A percentile compares a stretch with the other conserved stretches of the same genome.
These are phyloP conservation scores for Tilletia setariae DNA, from an alignment of 1,284 basidiomycete genomes.

Conservation along the genomic window DNA sequence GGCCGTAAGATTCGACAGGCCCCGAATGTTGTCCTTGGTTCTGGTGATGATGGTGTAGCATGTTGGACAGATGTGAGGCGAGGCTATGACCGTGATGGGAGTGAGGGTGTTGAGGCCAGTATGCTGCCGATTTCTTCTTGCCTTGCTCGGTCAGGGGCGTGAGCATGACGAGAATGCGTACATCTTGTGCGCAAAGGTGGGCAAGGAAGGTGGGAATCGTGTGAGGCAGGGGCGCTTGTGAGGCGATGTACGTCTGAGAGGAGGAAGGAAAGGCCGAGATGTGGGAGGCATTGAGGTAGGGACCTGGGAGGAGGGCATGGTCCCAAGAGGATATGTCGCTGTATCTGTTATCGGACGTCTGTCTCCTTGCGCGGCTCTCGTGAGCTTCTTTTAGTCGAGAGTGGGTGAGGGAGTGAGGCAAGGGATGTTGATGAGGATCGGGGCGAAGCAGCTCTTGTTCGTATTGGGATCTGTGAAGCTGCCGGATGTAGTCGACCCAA, in stretches of 20 bases:
- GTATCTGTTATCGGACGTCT: slow-evolving; percentile 6
- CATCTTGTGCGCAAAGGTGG: slow-evolving; percentile 28
- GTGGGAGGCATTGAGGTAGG: slow-evolving; percentile 42
- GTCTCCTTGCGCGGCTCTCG: not conserved
- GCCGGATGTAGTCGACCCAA: not conserved
- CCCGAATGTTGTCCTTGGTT: slow-evolving; percentile 13
- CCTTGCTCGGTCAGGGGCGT: slow-evolving; percentile 42
- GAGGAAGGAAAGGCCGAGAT: slow-evolving; percentile 32
- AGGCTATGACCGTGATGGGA: slow-evolving; percentile 16
- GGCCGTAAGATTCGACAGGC: slow-evolving; percentile 16
- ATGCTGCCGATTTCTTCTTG: slow-evolving; percentile 43
- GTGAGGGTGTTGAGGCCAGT: slow-evolving; percentile 38
- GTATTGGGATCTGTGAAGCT: not conserved
- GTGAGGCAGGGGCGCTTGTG: slow-evolving; percentile 87
- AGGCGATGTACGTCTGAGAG: slow-evolving; percentile 72
- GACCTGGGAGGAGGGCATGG: slow-evolving; percentile 21
- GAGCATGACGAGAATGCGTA: slow-evolving; percentile 45
- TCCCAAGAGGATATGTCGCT: slow-evolving; percentile 9
- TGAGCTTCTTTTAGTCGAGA: not conserved
- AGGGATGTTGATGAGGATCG: too few relatives aligned
- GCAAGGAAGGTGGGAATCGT: slow-evolving; percentile 80
- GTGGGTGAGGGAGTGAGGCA: not conserved
- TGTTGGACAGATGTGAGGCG: not conserved
- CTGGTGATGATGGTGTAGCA: not conserved
- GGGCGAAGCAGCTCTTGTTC: not conserved